A percentile compares a stretch with the other conserved stretches of the same genome.
Conservation (phyloP, 495 filamentous ascomycete genomes). For the Xylaria grammica region DNA sequence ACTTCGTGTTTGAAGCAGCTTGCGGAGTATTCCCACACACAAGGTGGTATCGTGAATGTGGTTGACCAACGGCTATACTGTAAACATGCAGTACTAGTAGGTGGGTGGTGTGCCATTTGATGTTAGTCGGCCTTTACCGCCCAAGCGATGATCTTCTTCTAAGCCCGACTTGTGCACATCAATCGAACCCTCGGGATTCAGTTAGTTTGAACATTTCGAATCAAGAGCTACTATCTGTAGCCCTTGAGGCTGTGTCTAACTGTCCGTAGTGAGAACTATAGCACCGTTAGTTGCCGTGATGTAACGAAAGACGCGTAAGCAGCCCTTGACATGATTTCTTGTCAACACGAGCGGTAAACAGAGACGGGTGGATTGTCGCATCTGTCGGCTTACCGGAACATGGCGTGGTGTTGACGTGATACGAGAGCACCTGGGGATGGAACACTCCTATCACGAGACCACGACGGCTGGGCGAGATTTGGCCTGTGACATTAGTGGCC, state of each 20-base stretch:
- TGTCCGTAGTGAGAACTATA: not conserved
- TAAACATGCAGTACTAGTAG: not conserved
- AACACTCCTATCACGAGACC: constrained; percentile 2
- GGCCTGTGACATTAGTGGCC: not conserved
- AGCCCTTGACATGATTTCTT: not conserved
- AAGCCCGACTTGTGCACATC: not conserved
- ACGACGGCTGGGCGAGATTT: constrained; percentile 2
- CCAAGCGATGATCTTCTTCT: not conserved
- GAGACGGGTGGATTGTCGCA: not conserved
- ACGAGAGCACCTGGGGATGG: constrained; percentile 9
- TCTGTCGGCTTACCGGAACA: constrained; percentile 6
- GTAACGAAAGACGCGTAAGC: not conserved
- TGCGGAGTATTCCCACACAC: constrained; percentile 16
- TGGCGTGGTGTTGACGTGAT: constrained; percentile 7
- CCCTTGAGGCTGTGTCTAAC: not conserved
- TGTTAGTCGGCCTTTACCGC: not conserved
- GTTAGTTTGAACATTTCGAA: not conserved
- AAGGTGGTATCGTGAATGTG: constrained; percentile 18
- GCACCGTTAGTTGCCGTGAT: not conserved
- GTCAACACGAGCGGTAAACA: not conserved
- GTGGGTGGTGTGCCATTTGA: not conserved
- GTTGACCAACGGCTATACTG: not conserved
- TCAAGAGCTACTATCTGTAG: not conserved
- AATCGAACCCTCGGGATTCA: not conserved
- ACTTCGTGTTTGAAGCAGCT: constrained; percentile 10